A percentile compares a stretch with the other conserved stretches of the same genome.
These are phyloP conservation scores for Pestalotiopsis sp. DNA, from an alignment of 2,329 filamentous ascomycete species.

Conservation along the genomic window DNA sequence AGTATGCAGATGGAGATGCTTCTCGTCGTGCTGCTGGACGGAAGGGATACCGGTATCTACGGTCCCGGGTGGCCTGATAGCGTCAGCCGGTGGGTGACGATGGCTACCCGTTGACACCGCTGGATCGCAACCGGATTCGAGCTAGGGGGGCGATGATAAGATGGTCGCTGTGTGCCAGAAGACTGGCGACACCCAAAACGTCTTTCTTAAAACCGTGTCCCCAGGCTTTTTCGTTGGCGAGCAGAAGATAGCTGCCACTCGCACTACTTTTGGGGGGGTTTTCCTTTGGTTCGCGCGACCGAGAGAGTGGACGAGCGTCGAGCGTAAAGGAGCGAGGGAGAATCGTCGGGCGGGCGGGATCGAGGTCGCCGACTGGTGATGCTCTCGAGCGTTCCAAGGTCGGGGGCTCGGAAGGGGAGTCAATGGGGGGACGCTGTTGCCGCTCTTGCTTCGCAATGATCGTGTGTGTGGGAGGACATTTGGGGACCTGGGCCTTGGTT, in stretches of 20 bases:
- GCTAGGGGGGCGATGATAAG: conserved; percentile 2
- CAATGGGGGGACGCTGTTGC: conserved; percentile 5
- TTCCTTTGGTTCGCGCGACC: neutral
- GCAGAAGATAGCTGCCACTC: neutral
- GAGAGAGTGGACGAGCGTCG: neutral
- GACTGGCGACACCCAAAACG: neutral
- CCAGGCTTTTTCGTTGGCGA: neutral
- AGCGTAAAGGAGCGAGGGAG: neutral
- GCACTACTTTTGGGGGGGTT: neutral
- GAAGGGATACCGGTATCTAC: neutral
- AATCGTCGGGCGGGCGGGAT: neutral
- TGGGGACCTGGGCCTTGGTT: neutral
- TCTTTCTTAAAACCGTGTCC: neutral
- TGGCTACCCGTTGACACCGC: neutral
- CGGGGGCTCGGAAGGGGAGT: neutral
- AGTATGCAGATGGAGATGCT: conserved; percentile 20
- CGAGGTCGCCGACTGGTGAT: neutral
- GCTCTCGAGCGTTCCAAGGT: neutral
- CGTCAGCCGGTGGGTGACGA: conserved; percentile 3
- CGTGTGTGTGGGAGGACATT: conserved; percentile 14
- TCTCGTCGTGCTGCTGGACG: neutral
- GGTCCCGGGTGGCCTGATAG: neutral
- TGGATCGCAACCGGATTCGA: conserved; percentile 1
- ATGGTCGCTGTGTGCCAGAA: neutral
- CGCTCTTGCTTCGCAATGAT: conserved; percentile 9